phyloP scores from a whole-genome alignment of 225 moss, liverwort and hornwort genomes.

The Straminergon stramineum region DNA sequence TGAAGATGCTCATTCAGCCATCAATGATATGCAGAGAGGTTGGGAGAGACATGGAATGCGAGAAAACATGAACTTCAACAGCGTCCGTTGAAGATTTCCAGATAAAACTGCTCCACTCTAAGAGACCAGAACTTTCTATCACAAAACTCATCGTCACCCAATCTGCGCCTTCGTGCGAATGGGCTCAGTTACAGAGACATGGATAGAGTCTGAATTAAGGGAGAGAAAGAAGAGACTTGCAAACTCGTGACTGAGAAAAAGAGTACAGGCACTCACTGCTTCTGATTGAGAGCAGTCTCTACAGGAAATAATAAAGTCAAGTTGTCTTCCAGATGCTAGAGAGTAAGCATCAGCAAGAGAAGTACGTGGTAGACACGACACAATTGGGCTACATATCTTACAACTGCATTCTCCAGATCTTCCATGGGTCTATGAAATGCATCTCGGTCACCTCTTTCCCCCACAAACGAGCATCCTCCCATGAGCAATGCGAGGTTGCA shows the following conservation, averaged over 20 bases:
- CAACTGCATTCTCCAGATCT: neutral
- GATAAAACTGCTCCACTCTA: neutral
- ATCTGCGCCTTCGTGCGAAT: conserved; percentile 2
- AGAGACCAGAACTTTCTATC: neutral
- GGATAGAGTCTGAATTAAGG: neutral
- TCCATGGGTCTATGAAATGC: neutral
- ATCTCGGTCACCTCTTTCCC: conserved; percentile 29
- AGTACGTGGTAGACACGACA: neutral
- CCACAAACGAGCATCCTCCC: conserved; percentile 56
- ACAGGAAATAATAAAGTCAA: neutral
- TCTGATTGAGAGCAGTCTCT: conserved; percentile 10
- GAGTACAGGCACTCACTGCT: neutral
- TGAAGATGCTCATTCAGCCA: neutral
- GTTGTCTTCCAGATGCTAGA: neutral
- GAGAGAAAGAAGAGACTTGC: neutral
- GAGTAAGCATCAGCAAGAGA: neutral
- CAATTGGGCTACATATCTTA: conserved; percentile 12
- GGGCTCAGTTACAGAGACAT: conserved; percentile 7
- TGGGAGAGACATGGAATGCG: neutral
- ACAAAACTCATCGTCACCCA: conserved; percentile 1
- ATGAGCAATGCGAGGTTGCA: conserved; percentile 41
- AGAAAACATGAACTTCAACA: neutral
- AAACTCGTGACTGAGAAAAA: neutral
- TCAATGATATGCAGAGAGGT: neutral
- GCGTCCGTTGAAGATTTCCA: neutral